These are phyloP conservation scores for Claviceps quebecensis DNA, from an alignment of 2,329 filamentous ascomycete species.

Conservation along the genomic window DNA sequence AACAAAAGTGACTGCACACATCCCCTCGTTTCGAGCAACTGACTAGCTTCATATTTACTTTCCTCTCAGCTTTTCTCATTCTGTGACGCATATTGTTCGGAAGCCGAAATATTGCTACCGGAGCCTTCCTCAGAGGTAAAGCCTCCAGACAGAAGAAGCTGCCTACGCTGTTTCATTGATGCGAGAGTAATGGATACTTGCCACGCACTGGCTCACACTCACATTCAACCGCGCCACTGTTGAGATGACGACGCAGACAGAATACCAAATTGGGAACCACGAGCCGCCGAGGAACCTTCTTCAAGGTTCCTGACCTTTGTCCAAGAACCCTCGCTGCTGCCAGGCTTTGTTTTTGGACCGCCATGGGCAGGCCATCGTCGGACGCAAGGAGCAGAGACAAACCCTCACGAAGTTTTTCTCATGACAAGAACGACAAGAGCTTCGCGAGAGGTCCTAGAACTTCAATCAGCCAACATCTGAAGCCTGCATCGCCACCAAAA, in stretches of 20 bases:
- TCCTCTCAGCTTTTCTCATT: too few relatives aligned
- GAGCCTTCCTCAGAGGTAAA: not conserved
- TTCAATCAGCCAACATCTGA: constrained; percentile 8
- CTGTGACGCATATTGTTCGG: too few relatives aligned
- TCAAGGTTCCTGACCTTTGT: not conserved
- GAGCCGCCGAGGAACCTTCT: not conserved
- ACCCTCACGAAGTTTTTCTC: constrained; percentile 10
- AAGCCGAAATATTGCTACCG: too few relatives aligned
- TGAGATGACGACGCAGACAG: not conserved
- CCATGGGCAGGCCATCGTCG: not conserved
- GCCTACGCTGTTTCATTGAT: not conserved
- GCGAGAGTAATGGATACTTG: not conserved
- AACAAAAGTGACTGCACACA: not conserved
- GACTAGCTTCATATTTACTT: not conserved
- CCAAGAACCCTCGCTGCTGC: not conserved
- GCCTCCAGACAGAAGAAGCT: not conserved
- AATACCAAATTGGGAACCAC: not conserved
- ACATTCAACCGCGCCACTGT: not conserved
- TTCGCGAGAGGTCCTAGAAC: not conserved
- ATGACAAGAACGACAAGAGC: constrained; percentile 11
- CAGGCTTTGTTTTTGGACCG: not conserved
- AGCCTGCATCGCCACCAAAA: constrained; percentile 20
- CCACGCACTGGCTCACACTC: not conserved
- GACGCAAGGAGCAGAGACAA: not conserved
- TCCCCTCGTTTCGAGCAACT: not conserved